phyloP scores from a whole-genome alignment of 805 yeast species.

The Schwanniomyces sp. region DNA sequence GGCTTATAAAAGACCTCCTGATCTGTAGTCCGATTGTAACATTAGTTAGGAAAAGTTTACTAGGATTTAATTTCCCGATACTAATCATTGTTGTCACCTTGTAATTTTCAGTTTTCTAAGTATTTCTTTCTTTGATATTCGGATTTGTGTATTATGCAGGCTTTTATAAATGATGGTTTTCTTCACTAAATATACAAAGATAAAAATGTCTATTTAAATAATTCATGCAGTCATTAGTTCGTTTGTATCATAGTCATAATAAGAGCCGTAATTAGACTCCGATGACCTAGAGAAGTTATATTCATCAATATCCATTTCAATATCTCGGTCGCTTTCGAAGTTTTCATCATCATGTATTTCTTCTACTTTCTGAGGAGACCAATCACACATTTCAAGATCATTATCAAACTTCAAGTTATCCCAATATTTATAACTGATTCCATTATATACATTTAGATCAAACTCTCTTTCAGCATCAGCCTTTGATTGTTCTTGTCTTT shows the following conservation, averaged over 20 bases:
- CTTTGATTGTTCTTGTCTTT: slow-evolving; percentile 7
- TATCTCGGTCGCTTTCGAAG: slow-evolving; percentile 1
- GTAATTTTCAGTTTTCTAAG: not conserved
- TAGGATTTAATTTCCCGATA: not conserved
- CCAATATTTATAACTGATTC: slow-evolving; percentile 37
- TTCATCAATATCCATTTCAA: slow-evolving; percentile 7
- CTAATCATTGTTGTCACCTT: not conserved
- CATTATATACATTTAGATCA: slow-evolving; percentile 13
- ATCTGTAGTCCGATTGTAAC: not conserved
- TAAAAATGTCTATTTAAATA: not conserved
- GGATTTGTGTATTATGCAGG: not conserved
- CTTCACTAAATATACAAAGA: not conserved
- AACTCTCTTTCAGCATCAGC: slow-evolving; percentile 1
- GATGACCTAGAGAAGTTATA: not conserved
- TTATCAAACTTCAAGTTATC: slow-evolving; percentile 24
- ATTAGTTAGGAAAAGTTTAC: not conserved
- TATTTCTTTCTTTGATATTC: not conserved
- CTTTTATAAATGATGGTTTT: not conserved
- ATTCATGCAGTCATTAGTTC: not conserved
- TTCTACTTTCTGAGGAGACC: not conserved
- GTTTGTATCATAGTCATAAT: slow-evolving; percentile 8
- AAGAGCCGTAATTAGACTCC: slow-evolving; percentile 18
- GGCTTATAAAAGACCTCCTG: not conserved
- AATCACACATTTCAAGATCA: slow-evolving; percentile 24
- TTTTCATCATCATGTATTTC: not conserved